Conservation (phyloP, 306 rosid genomes). For the Glycine soja region DNA sequence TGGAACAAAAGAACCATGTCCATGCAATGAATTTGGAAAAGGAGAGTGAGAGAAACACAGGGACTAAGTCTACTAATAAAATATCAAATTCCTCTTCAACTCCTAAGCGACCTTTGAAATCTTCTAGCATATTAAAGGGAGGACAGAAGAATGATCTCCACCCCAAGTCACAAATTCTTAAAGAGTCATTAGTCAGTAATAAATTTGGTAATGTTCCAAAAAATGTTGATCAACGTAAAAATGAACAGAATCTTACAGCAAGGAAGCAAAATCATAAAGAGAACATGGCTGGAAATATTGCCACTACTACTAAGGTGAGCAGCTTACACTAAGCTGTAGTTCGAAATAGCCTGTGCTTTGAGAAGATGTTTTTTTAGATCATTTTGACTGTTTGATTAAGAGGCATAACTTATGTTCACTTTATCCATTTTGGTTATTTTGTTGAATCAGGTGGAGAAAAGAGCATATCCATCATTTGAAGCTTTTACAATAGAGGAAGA, state of each 20-base stretch:
- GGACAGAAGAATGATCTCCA: constrained; percentile 40
- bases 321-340: not conserved
- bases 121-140: constrained; percentile 47
- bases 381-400: constrained; percentile 12
- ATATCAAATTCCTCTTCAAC: constrained; percentile 31
- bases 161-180: constrained; percentile 42
- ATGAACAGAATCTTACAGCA: constrained; percentile 41
- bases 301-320: constrained; percentile 54
- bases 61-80: constrained; percentile 37
- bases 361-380: not conserved
- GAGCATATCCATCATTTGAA: constrained; percentile 64
- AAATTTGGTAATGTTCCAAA: constrained; percentile 41
- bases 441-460: constrained; percentile 61
- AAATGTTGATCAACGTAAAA: constrained; percentile 44
- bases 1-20: constrained; percentile 34
- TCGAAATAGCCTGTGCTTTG: constrained; percentile 7
- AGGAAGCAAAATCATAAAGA: constrained; percentile 50
- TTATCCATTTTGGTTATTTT: constrained; percentile 33
- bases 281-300: constrained; percentile 40
- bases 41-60: constrained; percentile 38
- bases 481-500: constrained; percentile 63
- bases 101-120: constrained; percentile 46
- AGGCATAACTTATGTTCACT: not conserved
- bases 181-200: constrained; percentile 46
- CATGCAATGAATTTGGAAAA: constrained; percentile 43